Evolutionary conservation across 139 green algal genomes (phyloP).

Genomic region (Haematococcus lacustris): DNA sequence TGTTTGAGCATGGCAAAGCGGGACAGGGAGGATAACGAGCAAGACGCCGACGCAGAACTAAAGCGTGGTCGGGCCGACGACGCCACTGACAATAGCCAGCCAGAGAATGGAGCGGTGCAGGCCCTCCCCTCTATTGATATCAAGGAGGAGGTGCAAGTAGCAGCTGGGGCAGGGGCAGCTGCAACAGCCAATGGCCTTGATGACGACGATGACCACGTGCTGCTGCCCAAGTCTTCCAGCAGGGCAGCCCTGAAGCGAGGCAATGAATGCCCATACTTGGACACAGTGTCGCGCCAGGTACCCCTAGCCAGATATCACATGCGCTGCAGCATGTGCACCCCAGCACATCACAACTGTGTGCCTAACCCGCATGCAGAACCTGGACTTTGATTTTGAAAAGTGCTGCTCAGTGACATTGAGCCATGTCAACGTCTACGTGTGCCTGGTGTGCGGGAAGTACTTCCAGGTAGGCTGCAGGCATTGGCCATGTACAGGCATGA

Average conservation of each 20-base stretch:
- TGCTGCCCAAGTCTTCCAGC: conserved; percentile 30
- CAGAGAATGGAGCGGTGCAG: background rate
- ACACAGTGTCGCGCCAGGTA: conserved; percentile 85
- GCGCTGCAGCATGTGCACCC: background rate
- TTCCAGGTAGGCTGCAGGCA: conserved; percentile 68
- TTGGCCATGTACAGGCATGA: too few relatives aligned
- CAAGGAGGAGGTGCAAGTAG: conserved; percentile 4
- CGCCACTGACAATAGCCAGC: background rate
- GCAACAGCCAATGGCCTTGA: background rate
- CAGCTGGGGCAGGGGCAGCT: background rate
- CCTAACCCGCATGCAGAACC: conserved; percentile 43
- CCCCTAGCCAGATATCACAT: background rate
- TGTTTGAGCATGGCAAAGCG: too few relatives aligned
- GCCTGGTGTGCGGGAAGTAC: conserved; percentile 97
- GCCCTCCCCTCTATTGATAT: background rate
- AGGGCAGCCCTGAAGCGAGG: conserved; percentile 48
- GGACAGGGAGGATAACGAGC: background rate
- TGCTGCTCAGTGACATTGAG: conserved; percentile 90
- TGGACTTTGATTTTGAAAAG: conserved; percentile 99
- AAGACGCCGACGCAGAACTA: background rate
- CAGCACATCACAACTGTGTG: background rate
- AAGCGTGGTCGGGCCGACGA: background rate
- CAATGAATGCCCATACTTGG: conserved; percentile 91
- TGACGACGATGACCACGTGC: conserved; percentile 21
- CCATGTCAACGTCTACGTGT: conserved; percentile 93